Conservation (phyloP, 2,329 filamentous ascomycete species). For the Coniochaeta sp. region DNA sequence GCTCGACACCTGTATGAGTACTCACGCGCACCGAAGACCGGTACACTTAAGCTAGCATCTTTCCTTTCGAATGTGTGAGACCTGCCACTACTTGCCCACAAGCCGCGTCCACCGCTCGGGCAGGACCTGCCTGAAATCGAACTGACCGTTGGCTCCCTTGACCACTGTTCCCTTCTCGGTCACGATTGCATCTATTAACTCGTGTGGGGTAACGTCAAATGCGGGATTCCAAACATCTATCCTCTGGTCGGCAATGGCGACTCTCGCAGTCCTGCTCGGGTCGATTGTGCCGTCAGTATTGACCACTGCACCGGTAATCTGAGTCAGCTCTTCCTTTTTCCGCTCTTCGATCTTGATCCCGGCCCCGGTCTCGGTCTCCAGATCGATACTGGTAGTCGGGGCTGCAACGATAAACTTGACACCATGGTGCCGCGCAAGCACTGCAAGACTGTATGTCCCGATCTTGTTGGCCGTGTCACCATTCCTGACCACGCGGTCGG, state of each 20-base stretch:
- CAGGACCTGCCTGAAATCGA: slow-evolving; percentile 53
- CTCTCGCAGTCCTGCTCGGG: slow-evolving; percentile 53
- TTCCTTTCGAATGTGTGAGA: not conserved
- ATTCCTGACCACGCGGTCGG: slow-evolving; percentile 90
- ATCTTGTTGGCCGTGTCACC: slow-evolving; percentile 99
- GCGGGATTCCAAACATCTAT: slow-evolving; percentile 94
- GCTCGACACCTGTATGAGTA: not conserved
- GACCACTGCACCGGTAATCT: slow-evolving; percentile 70
- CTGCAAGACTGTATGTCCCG: slow-evolving; percentile 85
- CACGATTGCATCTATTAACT: slow-evolving; percentile 86
- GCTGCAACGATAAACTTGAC: slow-evolving; percentile 94
- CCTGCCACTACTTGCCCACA: slow-evolving; percentile 13
- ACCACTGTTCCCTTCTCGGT: slow-evolving; percentile 86
- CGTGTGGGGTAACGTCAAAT: slow-evolving; percentile 88
- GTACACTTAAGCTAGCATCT: too few species aligned
- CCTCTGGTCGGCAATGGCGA: slow-evolving; percentile 71
- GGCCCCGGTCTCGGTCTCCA: slow-evolving; percentile 66
- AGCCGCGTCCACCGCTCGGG: slow-evolving; percentile 44
- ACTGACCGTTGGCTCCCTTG: slow-evolving; percentile 63
- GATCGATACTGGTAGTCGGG: slow-evolving; percentile 87
- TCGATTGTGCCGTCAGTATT: slow-evolving; percentile 56
- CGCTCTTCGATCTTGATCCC: slow-evolving; percentile 90
- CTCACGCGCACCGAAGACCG: too few species aligned
- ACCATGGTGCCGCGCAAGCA: slow-evolving; percentile 81
- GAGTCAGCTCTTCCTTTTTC: slow-evolving; percentile 71